Conservation (phyloP, 768 basidiomycete species). For the Terana coerulea region DNA sequence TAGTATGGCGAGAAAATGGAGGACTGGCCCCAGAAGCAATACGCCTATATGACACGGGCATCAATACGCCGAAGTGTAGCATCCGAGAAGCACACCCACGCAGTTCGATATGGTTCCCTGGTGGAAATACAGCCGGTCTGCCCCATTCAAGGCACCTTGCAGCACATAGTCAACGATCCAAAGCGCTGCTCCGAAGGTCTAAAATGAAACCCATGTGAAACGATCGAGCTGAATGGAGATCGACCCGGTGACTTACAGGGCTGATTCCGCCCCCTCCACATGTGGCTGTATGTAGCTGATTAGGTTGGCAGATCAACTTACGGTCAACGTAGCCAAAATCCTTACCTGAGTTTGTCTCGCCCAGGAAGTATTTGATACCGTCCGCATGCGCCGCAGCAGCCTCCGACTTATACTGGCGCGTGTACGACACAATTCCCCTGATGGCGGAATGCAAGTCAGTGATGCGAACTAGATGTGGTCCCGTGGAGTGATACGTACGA, state of each 20-base stretch:
- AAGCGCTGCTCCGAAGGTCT: slow-evolving; percentile 35
- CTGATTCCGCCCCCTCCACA: slow-evolving; percentile 40
- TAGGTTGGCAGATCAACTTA: too few species aligned
- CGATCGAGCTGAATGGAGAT: too few species aligned
- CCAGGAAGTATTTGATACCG: slow-evolving; percentile 34
- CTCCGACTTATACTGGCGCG: slow-evolving; percentile 28
- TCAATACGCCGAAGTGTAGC: background rate
- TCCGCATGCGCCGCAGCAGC: slow-evolving; percentile 29
- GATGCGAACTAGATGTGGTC: background rate
- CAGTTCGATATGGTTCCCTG: slow-evolving; percentile 39
- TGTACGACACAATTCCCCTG: slow-evolving; percentile 35
- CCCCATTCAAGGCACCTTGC: slow-evolving; percentile 33
- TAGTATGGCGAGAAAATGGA: slow-evolving; percentile 35
- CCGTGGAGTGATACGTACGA: slow-evolving; percentile 20
- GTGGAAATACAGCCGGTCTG: slow-evolving; percentile 37
- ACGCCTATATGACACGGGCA: slow-evolving; percentile 22
- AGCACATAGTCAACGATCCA: slow-evolving; percentile 40
- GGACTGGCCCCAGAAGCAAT: slow-evolving; percentile 37
- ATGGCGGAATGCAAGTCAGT: background rate
- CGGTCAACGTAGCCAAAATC: background rate
- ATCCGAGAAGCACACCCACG: slow-evolving; percentile 18
- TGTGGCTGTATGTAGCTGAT: slow-evolving; percentile 29
- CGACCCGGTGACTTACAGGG: slow-evolving; percentile 16
- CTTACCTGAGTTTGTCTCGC: slow-evolving; percentile 39
- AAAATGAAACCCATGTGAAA: background rate